Evolutionary conservation across 148 eudicot species (phyloP).

Genomic region (Vaccinium myrtillus): DNA sequence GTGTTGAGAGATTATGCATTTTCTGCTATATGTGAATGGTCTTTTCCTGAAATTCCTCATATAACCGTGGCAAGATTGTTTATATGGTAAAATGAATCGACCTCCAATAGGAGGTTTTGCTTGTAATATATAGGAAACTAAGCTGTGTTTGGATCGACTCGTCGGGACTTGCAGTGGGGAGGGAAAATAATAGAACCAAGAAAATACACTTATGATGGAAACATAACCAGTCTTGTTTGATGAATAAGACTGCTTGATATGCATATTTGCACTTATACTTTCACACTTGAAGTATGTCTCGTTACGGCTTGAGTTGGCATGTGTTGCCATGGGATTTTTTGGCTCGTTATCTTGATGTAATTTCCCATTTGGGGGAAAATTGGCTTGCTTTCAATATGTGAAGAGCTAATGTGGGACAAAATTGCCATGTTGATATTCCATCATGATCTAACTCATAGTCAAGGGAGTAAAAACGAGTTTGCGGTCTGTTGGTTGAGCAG

Average conservation of each 20-base stretch:
- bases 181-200: background rate
- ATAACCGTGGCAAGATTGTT: background rate
- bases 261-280: background rate
- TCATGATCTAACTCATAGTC: background rate
- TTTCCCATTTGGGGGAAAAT: background rate
- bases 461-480: background rate
- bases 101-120: background rate
- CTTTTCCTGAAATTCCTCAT: background rate
- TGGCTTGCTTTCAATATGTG: background rate
- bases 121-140: background rate
- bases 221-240: background rate
- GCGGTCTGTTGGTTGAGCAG: slow-evolving; percentile 12
- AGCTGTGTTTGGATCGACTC: background rate
- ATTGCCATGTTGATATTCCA: background rate
- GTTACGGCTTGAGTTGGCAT: background rate
- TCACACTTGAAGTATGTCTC: background rate
- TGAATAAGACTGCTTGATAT: background rate
- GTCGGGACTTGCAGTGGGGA: background rate
- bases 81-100: background rate
- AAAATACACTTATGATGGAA: background rate
- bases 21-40: background rate
- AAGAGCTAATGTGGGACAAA: background rate
- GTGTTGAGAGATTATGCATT: slow-evolving; percentile 22
- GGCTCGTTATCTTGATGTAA: background rate
- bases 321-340: background rate